phyloP scores from a whole-genome alignment of 75 land plant species.

The Ceratopteris richardii region DNA sequence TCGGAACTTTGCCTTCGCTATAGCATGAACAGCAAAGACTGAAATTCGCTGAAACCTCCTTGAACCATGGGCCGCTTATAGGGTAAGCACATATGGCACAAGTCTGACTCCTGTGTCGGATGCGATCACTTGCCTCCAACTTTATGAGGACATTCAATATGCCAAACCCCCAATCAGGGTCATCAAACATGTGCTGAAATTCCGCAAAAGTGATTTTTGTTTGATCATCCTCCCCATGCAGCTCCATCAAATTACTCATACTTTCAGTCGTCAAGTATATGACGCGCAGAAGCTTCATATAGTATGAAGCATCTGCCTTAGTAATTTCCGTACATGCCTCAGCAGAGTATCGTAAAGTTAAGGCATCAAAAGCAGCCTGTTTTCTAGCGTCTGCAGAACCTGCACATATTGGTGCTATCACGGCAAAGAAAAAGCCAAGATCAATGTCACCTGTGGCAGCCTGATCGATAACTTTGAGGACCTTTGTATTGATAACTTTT shows the following conservation, averaged over 20 bases:
- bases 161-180: constrained; percentile 91
- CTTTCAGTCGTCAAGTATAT: constrained; percentile 74
- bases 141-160: constrained; percentile 62
- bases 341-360: constrained; percentile 55
- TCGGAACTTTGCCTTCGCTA: constrained; percentile 88
- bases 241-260: constrained; percentile 46
- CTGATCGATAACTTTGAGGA: constrained; percentile 65
- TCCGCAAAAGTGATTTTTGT: constrained; percentile 45
- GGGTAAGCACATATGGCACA: constrained; percentile 20
- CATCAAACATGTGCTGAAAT: constrained; percentile 84
- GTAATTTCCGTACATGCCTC: constrained; percentile 45
- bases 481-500: constrained; percentile 70
- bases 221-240: constrained; percentile 50
- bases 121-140: constrained; percentile 77
- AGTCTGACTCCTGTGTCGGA: constrained; percentile 47
- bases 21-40: constrained; percentile 78
- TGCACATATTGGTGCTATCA: constrained; percentile 74
- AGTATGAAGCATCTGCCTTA: constrained; percentile 48
- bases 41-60: constrained; percentile 48
- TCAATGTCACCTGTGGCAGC: constrained; percentile 62
- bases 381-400: constrained; percentile 72
- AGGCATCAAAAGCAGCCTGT: constrained; percentile 70
- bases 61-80: constrained; percentile 19
- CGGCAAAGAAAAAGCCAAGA: constrained; percentile 77
- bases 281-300: constrained; percentile 68